Base-by-base conservation (phyloP, 2,329 filamentous ascomycete genomes). In the Xylariaceae sp. region DNA sequence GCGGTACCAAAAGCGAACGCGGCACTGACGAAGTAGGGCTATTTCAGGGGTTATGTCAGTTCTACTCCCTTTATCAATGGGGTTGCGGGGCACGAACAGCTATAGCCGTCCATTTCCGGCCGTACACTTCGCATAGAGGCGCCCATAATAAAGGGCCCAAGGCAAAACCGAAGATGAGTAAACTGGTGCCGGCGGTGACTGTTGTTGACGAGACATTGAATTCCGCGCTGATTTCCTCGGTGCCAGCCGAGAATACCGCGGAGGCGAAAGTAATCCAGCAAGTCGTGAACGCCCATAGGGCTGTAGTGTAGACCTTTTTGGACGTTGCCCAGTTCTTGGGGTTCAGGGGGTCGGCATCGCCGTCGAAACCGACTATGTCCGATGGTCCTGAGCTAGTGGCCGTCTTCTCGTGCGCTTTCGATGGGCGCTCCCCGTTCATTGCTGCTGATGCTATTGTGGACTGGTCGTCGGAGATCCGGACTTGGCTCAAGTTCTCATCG, bases 81-180 rank as follows among this genome's bases (percentile, higher is more conserved):
- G 26, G 26, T 8, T 4, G 26, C 5, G 26, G 26, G 26, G 26
- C 26, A 26, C 26, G 8, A 26, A 26, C 26, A 26, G 26, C 26
- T 26, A 26, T 26, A 26, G 26, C 26, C 5, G 26, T 26, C 26
- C 26, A 26, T 8, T 26, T 26, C n/a, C 77, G 70, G 5, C 78
- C 83, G 49, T 78, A 81, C 13, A 85, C 65, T 63, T 86, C 82
- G 29, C 50, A 54, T 16, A 87, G 66, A 0, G 84, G 83, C 2
- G 84, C 85, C 79, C 83, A 86, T 0, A 86, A 59, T 3, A 85
- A 67, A 0, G 83, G 83, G 2, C 62, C 58, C 26, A 62, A 39
- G 10, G 61, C 61, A 49, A 80, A 81, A 1, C 78, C 79, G 10
- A 81, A 56, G n/a, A 82, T 77, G 65, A 80, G 81, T 1, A 81